Evolutionary conservation across 2,329 filamentous ascomycete genomes (phyloP), one percentile per base, ranked within the genome.

Genomic region (Dactylonectria estremocensis): DNA sequence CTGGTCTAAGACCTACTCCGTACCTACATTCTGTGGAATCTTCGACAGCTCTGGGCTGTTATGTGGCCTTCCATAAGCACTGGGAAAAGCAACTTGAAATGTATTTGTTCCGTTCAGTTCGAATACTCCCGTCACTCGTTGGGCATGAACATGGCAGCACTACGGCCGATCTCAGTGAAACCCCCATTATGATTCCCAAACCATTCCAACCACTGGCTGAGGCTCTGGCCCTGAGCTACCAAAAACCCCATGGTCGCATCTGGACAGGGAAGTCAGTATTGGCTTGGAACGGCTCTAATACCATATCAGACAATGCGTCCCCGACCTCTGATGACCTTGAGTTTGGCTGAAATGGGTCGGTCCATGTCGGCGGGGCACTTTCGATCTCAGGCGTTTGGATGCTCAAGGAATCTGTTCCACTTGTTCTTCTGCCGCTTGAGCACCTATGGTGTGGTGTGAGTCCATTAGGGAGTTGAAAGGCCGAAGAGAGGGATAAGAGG

Each of bases 231-330:
- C 61, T 20, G 57, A 52, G 9, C 43, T 33, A 7, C 46, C 20
- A 40, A 62, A 61, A 3, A 50, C 31, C 7, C 55, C 56, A 9
- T 53, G 16, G 16, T 53, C 22, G 62, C 46, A 68, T 43, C 54
- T 31, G 4, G 52, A 40, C n/a, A 63, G 14, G 3, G 43, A 24
- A 11, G 52, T 18, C 52, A 54, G 11, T 22, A 18, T n/a, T 67
- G 67, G 22, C 35, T 35, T 18, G 60, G 28, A 70, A 69, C 10
- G 63, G 61, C n/a, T 75, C 70, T 31, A 74, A 45, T 10, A 63
- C 1, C 70, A 73, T 72, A 24, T 76, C 74, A 43, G 74, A 74
- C 45, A 71, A 61, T 18, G 72, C 71, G 9, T 74, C 71, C 20
- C 68, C 60, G 20, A 56, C 63, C 11, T 76, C 73, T 16, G 73